Conservation (phyloP, 495 filamentous ascomycete genomes). For the Xylaria cubensis region DNA sequence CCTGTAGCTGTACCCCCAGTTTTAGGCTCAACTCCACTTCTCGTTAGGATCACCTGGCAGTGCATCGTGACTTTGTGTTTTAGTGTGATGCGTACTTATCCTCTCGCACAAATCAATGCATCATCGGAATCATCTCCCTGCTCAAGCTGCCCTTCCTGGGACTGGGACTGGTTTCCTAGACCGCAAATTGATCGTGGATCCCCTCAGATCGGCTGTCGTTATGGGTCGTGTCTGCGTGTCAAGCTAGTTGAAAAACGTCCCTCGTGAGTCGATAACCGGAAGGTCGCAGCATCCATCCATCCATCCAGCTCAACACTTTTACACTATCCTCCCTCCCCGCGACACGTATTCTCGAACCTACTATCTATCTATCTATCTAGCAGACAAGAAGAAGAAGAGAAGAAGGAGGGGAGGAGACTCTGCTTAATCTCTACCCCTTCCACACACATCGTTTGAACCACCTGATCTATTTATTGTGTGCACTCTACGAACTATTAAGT, state of each 20-base stretch:
- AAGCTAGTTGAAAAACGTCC: neutral
- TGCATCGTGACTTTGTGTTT: slow-evolving; percentile 1
- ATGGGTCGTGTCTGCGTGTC: neutral
- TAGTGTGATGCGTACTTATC: neutral
- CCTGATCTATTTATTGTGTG: neutral
- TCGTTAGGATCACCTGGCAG: neutral
- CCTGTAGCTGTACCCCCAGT: neutral
- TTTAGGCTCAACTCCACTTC: neutral
- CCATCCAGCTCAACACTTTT: neutral
- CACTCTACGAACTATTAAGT: neutral
- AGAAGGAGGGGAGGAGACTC: slow-evolving; percentile 19
- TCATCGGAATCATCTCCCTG: neutral
- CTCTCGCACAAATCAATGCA: neutral
- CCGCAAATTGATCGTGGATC: neutral
- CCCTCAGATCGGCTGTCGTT: neutral
- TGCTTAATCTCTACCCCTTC: slow-evolving; percentile 24
- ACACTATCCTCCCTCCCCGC: neutral
- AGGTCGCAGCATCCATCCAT: neutral
- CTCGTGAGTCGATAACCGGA: neutral
- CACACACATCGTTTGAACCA: neutral
- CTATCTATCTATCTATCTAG: too few species aligned
- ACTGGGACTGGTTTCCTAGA: neutral
- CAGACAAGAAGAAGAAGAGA: neutral
- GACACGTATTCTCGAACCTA: slow-evolving; percentile 3
- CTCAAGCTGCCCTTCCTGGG: neutral